Evolutionary conservation across 108 stramenopile genomes (phyloP), one percentile per base, ranked within the genome.

Genomic region (Skeletonema grethae): DNA sequence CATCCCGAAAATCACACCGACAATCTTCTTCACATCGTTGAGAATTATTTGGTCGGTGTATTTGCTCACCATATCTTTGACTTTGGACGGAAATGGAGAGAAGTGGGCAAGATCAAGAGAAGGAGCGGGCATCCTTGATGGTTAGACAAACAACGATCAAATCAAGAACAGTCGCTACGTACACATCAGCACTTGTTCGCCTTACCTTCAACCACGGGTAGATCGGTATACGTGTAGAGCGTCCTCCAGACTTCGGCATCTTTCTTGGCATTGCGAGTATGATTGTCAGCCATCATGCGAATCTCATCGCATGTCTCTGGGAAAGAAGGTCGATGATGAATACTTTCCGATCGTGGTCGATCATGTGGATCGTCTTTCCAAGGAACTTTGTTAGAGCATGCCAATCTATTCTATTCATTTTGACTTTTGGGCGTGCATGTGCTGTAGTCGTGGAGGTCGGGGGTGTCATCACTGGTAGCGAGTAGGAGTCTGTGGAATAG

Each of bases 201-300:
- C 36, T 38, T 38, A 38, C 36, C 68, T 55, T 85, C 84, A 24
- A 57, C 61, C 31, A 69, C 70, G 8, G 84, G 84, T 3, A 85
- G 58, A 69, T 83, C 82, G 48, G 85, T 86, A 65, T 86, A 86
- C 20, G 85, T 86, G 75, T 86, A 86, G 20, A 86, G 67, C 30
- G 77, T 86, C 56, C 85, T 41, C 85, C 85, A 86, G 1, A 67
- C 69, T 63, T 57, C 65, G 3, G 29, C 29, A 45, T 57, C 34
- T 34, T 68, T 58, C 16, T 64, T 39, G 10, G 39, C 29, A 57
- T 75, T 68, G 22, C 65, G 66, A 3, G 66, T 72, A 69, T 85
- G 80, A 66, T 78, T 30, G 61, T 85, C 85, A 1, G 81, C 76
- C 73, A 82, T 82, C 56, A 22, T 69, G 45, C 80, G 70, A 16